Evolutionary conservation across 1,284 basidiomycete genomes (phyloP).

Genomic region (Ceratobasidium sp.): DNA sequence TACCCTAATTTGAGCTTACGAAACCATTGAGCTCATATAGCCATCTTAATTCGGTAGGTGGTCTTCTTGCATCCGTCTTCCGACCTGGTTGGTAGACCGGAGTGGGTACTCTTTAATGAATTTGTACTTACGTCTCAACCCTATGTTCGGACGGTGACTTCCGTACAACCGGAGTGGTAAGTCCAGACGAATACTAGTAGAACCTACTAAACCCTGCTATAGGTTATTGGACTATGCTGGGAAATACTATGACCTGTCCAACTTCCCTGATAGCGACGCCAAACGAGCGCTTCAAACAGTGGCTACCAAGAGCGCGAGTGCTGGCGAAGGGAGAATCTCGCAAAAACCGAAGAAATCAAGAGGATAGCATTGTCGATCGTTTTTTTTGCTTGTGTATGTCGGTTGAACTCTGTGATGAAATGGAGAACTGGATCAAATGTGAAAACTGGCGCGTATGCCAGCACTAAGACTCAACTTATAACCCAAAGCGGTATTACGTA

Average conservation of each 20-base stretch:
- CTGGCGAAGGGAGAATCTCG: neutral
- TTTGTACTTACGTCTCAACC: constrained; percentile 93
- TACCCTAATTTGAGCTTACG: constrained; percentile 1
- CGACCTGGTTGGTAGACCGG: constrained; percentile 91
- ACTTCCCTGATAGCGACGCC: constrained; percentile 80
- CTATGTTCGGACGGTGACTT: constrained; percentile 94
- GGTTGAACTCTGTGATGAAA: too few species aligned
- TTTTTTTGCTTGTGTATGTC: too few species aligned
- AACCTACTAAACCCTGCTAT: neutral
- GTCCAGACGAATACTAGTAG: constrained; percentile 52
- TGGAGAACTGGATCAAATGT: too few species aligned
- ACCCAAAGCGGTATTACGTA: too few species aligned
- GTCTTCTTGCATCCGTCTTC: constrained; percentile 95
- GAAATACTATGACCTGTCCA: constrained; percentile 79
- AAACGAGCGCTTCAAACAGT: constrained; percentile 75
- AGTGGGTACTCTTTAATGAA: constrained; percentile 98
- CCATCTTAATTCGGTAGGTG: constrained; percentile 63
- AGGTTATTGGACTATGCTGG: constrained; percentile 91
- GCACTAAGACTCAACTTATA: too few species aligned
- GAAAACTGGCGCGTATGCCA: too few species aligned
- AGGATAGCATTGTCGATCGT: too few species aligned
- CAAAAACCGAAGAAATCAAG: neutral
- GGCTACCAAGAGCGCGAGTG: constrained; percentile 59
- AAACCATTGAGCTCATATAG: neutral
- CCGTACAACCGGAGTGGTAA: constrained; percentile 90